Evolutionary conservation across 352 stramenopile genomes (phyloP).

Genomic region (Globisporangium nagaii): DNA sequence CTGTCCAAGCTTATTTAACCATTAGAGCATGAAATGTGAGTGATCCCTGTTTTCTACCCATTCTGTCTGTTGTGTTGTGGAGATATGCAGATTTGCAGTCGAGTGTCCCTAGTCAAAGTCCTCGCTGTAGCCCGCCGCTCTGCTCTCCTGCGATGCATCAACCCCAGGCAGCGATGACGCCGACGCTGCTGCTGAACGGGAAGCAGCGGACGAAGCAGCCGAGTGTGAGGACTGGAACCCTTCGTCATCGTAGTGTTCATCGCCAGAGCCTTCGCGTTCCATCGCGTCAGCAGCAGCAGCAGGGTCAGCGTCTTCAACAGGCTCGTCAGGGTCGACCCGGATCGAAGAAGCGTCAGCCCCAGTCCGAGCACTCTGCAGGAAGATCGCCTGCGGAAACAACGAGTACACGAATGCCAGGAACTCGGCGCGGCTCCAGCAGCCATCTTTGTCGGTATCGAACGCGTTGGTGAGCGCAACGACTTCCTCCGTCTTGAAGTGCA

Average conservation of each 20-base stretch:
- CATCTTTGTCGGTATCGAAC: conserved; percentile 52
- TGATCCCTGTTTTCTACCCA: neutral
- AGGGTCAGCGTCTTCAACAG: neutral
- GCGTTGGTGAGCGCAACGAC: conserved; percentile 31
- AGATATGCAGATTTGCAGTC: neutral
- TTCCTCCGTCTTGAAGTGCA: conserved; percentile 38
- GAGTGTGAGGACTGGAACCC: conserved; percentile 10
- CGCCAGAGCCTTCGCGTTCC: neutral
- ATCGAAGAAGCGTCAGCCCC: neutral
- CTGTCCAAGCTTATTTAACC: conserved; percentile 43
- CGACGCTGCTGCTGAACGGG: neutral
- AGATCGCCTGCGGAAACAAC: conserved; percentile 18
- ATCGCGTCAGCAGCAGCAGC: neutral
- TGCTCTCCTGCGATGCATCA: neutral
- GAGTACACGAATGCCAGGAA: conserved; percentile 41
- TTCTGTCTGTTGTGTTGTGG: neutral
- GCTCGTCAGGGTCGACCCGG: neutral
- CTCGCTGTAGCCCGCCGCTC: conserved; percentile 41
- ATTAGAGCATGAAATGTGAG: neutral
- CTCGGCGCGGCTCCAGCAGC: conserved; percentile 44
- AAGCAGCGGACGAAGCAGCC: conserved; percentile 1
- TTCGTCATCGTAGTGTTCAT: conserved; percentile 20
- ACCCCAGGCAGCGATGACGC: conserved; percentile 7
- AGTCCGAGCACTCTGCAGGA: neutral
- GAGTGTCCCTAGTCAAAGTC: conserved; percentile 47